Conservation (phyloP, 495 filamentous ascomycete genomes). For the Podospora fimiseda region DNA sequence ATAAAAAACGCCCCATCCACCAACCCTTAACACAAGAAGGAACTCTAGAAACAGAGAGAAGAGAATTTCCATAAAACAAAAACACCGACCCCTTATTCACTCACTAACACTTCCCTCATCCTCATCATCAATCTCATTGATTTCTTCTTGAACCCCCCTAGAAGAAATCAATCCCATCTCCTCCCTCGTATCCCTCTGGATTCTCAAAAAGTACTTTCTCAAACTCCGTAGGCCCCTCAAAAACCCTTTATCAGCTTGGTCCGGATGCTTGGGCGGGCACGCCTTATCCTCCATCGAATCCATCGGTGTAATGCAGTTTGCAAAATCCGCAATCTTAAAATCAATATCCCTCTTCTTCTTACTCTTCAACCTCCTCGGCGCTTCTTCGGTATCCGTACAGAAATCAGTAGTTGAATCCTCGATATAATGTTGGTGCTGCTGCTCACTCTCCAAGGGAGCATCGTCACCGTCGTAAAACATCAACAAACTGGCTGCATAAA, state of each 20-base stretch:
- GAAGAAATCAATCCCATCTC: constrained; percentile 39
- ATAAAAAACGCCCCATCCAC: neutral
- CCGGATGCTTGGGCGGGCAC: constrained; percentile 75
- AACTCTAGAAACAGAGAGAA: too few species aligned
- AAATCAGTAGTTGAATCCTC: constrained; percentile 45
- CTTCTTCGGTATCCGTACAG: constrained; percentile 45
- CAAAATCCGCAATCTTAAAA: constrained; percentile 97
- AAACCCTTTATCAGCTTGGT: constrained; percentile 82
- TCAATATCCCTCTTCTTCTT: constrained; percentile 55
- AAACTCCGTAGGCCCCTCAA: constrained; percentile 76
- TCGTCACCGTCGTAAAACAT: constrained; percentile 90
- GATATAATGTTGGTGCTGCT: constrained; percentile 33
- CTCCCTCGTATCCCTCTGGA: constrained; percentile 68
- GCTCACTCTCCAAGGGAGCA: constrained; percentile 16
- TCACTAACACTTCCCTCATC: constrained; percentile 35
- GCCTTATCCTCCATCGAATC: constrained; percentile 56
- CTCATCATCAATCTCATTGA: constrained; percentile 12
- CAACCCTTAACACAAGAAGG: neutral
- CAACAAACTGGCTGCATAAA: constrained; percentile 90
- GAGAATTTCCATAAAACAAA: neutral
- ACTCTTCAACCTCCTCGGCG: constrained; percentile 27
- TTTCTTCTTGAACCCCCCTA: constrained; percentile 5
- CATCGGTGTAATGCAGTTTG: constrained; percentile 89
- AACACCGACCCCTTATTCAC: constrained; percentile 11
- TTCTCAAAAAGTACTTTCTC: constrained; percentile 77